These are phyloP conservation scores for Diaporthe citriasiana DNA, from an alignment of 2,329 filamentous ascomycete genomes.

Conservation along the genomic window DNA sequence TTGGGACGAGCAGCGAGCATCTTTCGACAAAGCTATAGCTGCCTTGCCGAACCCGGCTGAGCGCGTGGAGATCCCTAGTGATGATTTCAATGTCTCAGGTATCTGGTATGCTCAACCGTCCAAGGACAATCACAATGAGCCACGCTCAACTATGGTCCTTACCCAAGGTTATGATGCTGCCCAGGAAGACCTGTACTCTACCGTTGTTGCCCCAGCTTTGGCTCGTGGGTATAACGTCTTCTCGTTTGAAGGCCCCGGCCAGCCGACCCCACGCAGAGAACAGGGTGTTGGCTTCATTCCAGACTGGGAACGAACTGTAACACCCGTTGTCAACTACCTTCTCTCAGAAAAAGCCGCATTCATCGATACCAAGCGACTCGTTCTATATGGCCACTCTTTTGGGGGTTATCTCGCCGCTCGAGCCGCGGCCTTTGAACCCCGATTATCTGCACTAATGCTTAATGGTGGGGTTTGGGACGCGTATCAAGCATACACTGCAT, in stretches of 20 bases:
- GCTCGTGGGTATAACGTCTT: constrained; percentile 59
- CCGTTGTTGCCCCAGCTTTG: constrained; percentile 48
- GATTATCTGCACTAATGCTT: constrained; percentile 55
- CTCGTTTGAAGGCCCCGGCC: constrained; percentile 63
- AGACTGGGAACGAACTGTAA: constrained; percentile 58
- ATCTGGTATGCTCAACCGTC: constrained; percentile 1
- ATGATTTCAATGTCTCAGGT: constrained; percentile 44
- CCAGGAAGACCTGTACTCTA: constrained; percentile 55
- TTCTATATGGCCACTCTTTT: constrained; percentile 57
- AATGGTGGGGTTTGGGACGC: constrained; percentile 53
- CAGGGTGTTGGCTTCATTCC: constrained; percentile 59
- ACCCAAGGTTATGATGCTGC: constrained; percentile 53
- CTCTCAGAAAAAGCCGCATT: constrained; percentile 43
- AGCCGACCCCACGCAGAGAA: constrained; percentile 56
- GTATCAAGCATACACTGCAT: background rate
- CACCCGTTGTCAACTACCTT: constrained; percentile 57
- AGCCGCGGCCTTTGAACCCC: constrained; percentile 60
- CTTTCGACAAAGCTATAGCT: constrained; percentile 56
- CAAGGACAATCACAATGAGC: background rate
- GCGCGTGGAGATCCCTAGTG: constrained; percentile 51
- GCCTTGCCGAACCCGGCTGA: constrained; percentile 54
- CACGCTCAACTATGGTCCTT: background rate
- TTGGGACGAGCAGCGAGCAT: constrained; percentile 53
- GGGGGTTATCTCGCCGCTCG: constrained; percentile 57
- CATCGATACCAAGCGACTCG: constrained; percentile 53